Percentiles rank a stretch among this genome's conserved stretches.
These are phyloP conservation scores for Cymbopogon flexuosus DNA, from an alignment of 202 grass and related monocot genomes.

Conservation along the genomic window DNA sequence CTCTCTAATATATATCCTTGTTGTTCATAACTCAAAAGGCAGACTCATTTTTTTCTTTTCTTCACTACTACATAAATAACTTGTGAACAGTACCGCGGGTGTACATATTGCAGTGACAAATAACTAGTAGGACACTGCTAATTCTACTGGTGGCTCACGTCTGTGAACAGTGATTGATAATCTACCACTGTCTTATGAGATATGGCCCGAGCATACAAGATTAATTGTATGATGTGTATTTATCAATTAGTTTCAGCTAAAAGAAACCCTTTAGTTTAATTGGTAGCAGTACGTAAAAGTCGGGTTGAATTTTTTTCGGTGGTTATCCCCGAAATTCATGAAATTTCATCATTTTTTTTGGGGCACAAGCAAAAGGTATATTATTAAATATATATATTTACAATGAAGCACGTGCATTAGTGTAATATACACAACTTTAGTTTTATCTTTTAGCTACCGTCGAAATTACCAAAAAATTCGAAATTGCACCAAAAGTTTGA, in stretches of 20 bases:
- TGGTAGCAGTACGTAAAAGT: not conserved
- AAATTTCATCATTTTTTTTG: too few species aligned
- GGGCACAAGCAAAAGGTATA: too few species aligned
- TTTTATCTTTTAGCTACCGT: too few species aligned
- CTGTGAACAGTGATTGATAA: conserved; percentile 26
- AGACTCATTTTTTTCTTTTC: not conserved
- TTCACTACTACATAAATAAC: conserved; percentile 14
- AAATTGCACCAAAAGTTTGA: too few species aligned
- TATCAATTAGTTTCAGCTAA: not conserved
- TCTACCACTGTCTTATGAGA: not conserved
- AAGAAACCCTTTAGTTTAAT: not conserved
- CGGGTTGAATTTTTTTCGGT: not conserved
- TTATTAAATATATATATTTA: too few species aligned
- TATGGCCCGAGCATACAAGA: not conserved
- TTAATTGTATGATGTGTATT: not conserved
- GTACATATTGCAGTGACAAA: conserved; percentile 38
- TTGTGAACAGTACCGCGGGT: conserved; percentile 8
- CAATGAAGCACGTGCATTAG: too few species aligned
- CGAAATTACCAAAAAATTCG: too few species aligned
- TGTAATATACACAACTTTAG: too few species aligned
- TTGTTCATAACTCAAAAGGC: conserved; percentile 28
- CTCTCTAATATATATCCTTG: not conserved
- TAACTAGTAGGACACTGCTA: conserved; percentile 35
- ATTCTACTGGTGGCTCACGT: conserved; percentile 10
- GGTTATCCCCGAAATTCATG: too few species aligned